phyloP scores from a whole-genome alignment of 2,329 filamentous ascomycete genomes.

The Colletotrichum sp. region DNA sequence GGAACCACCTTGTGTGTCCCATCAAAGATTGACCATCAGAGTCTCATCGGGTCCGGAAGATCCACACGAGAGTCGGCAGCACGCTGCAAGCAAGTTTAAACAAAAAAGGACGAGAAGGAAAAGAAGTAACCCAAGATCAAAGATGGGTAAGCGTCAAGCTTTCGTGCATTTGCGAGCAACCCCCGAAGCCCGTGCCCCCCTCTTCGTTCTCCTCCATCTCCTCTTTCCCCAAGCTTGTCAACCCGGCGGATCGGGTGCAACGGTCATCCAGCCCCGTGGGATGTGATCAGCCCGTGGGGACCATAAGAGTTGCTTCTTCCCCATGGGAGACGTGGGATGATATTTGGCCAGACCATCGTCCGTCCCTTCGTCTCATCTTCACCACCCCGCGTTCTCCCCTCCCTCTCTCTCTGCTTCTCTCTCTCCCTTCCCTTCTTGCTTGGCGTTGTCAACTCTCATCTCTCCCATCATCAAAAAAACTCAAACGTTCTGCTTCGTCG shows the following conservation, averaged over 20 bases:
- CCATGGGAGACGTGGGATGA: conserved; percentile 18
- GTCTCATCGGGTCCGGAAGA: not conserved
- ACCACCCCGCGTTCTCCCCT: not conserved
- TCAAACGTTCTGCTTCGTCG: not conserved
- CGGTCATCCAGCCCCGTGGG: conserved; percentile 13
- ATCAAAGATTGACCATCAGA: not conserved
- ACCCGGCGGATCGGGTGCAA: conserved; percentile 12
- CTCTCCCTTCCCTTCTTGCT: not conserved
- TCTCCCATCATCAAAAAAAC: not conserved
- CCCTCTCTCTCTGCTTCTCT: not conserved
- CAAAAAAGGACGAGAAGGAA: not conserved
- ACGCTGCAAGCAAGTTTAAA: not conserved
- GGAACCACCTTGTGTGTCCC: not conserved
- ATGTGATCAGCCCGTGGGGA: conserved; percentile 20
- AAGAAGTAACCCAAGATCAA: not conserved
- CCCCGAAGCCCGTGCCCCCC: not conserved
- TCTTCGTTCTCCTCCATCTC: not conserved
- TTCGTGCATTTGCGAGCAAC: not conserved
- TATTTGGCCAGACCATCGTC: conserved; percentile 9
- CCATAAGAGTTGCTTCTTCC: conserved; percentile 23
- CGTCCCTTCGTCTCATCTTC: not conserved
- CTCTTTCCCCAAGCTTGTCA: conserved; percentile 4
- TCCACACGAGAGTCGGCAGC: not conserved
- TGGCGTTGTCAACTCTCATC: not conserved
- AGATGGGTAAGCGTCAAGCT: conserved; percentile 21